A percentile compares a stretch with the other conserved stretches of the same genome.
Evolutionary conservation across 371 early-diverging fungal species (phyloP).

Genomic region (Neoconidiobolus thromboides): DNA sequence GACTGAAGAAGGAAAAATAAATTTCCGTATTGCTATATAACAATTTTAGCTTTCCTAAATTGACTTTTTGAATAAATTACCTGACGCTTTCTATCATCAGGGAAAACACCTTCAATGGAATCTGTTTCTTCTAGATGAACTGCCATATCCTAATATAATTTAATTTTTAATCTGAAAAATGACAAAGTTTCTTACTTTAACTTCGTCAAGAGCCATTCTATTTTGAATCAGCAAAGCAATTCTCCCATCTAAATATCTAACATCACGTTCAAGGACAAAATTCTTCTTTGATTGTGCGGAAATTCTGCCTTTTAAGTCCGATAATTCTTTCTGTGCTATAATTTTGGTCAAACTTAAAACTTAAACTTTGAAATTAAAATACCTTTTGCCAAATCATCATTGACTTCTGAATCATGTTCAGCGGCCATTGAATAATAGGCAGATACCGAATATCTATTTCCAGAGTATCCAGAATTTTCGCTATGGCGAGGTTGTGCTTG

Average conservation of each 20-base stretch:
- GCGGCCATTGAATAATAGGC: constrained; percentile 86
- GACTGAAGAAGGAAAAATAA: constrained; percentile 85
- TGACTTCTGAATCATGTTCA: constrained; percentile 81
- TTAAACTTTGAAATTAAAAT: constrained; percentile 4
- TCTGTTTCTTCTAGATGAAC: constrained; percentile 54
- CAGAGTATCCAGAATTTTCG: constrained; percentile 12
- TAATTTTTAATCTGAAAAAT: neutral
- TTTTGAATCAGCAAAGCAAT: constrained; percentile 88
- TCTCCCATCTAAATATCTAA: constrained; percentile 78
- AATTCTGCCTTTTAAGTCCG: constrained; percentile 74
- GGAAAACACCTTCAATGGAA: constrained; percentile 41
- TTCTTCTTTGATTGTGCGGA: constrained; percentile 89
- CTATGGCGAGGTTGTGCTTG: too few relatives aligned
- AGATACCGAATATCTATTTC: constrained; percentile 62
- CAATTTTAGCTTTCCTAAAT: neutral
- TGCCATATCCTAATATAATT: constrained; percentile 36
- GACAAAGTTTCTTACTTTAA: constrained; percentile 11
- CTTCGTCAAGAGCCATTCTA: constrained; percentile 75
- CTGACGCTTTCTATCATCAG: constrained; percentile 71
- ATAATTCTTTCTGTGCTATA: constrained; percentile 59
- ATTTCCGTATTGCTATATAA: constrained; percentile 47
- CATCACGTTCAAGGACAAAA: constrained; percentile 84
- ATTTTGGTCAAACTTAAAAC: neutral
- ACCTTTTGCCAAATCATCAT: constrained; percentile 76
- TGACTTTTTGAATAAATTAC: constrained; percentile 9